Evolutionary conservation across 73 alveolate genomes (phyloP).

Genomic region (Paramecium caudatum): DNA sequence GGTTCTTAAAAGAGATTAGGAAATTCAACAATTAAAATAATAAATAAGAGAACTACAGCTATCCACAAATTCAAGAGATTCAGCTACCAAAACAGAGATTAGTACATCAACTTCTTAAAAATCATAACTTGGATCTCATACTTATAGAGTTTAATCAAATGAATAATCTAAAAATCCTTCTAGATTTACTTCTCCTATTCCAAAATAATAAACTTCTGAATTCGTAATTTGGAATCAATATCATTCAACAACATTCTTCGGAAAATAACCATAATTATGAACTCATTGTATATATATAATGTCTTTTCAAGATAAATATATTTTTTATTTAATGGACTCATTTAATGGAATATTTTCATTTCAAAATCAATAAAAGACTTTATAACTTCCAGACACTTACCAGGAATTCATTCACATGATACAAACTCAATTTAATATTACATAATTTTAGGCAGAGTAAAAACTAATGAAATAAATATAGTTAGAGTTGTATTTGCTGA

Average conservation of each 20-base stretch:
- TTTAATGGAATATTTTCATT: too few relatives aligned
- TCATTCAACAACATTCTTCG: constrained; percentile 5
- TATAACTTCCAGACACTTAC: too few relatives aligned
- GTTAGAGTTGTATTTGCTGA: too few relatives aligned
- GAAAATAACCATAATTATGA: constrained; percentile 22
- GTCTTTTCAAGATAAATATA: too few relatives aligned
- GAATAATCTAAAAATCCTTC: constrained; percentile 55
- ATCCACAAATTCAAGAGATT: not conserved
- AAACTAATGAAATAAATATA: too few relatives aligned
- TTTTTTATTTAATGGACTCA: too few relatives aligned
- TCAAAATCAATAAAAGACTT: too few relatives aligned
- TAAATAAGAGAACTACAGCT: constrained; percentile 11
- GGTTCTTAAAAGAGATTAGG: not conserved
- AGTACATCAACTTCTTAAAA: constrained; percentile 29
- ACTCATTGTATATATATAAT: constrained; percentile 14
- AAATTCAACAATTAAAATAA: constrained; percentile 8
- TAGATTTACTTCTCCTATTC: constrained; percentile 68
- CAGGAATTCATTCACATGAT: too few relatives aligned
- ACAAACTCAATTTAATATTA: too few relatives aligned
- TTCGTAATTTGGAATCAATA: not conserved
- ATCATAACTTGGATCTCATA: not conserved
- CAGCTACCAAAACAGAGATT: constrained; percentile 1
- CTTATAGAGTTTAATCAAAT: constrained; percentile 12
- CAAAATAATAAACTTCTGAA: constrained; percentile 38
- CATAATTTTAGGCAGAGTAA: too few relatives aligned